Conservation (phyloP, 139 green algal species). For the Edaphochlamys debaryana region DNA sequence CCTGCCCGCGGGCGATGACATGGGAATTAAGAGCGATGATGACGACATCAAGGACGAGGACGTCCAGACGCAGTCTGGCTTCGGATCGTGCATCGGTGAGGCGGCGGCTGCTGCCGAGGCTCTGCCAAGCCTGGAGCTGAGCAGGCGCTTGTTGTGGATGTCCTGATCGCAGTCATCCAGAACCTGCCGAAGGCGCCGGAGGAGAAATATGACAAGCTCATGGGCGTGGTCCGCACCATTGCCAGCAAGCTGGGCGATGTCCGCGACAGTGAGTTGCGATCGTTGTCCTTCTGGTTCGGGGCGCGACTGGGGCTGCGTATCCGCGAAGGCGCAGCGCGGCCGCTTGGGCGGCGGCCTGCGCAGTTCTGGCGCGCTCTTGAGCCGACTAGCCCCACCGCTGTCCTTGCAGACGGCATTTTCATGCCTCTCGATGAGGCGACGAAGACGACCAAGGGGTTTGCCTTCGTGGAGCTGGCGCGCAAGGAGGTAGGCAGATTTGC, state of each 20-base stretch:
- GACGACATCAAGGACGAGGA: conserved; percentile 87
- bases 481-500: conserved; percentile 54
- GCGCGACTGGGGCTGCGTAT: no score
- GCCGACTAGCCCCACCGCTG: no score
- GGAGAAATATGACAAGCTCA: conserved; percentile 97
- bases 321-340: no score
- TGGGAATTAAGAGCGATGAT: conserved; percentile 89
- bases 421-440: conserved; percentile 87
- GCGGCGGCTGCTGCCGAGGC: neutral
- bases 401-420: conserved; percentile 76
- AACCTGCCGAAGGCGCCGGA: conserved; percentile 88
- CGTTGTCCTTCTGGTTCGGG: no score
- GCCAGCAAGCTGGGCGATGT: conserved; percentile 88
- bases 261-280: conserved; percentile 67
- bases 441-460: conserved; percentile 89
- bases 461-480: conserved; percentile 93
- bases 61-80: conserved; percentile 89
- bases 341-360: no score
- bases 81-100: conserved; percentile 92
- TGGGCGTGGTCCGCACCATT: conserved; percentile 90
- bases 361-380: no score
- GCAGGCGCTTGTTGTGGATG: neutral
- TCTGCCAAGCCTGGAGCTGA: neutral
- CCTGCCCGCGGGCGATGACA: conserved; percentile 90
- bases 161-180: conserved; percentile 87